These are phyloP conservation scores for Orychophragmus violaceus DNA, from an alignment of 345 rosid genomes.

Conservation along the genomic window DNA sequence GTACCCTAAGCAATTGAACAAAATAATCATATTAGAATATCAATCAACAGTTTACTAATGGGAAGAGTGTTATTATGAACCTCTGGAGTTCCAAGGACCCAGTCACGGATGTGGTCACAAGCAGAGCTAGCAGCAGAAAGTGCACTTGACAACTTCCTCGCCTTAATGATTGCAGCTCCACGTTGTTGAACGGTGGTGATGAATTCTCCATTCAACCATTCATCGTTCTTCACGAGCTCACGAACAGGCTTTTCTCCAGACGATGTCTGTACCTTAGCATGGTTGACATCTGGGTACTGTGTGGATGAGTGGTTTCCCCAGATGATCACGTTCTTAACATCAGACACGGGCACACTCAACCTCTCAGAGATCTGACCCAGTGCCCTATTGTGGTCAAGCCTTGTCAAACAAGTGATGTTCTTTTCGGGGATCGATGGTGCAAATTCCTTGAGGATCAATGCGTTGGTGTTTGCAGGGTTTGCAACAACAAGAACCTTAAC, in stretches of 20 bases:
- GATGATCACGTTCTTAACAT: constrained; percentile 88
- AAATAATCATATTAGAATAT: constrained; percentile 1
- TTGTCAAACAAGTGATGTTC: constrained; percentile 91
- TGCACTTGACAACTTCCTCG: constrained; percentile 93
- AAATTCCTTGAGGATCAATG: constrained; percentile 92
- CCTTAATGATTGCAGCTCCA: constrained; percentile 99
- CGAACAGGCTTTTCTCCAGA: constrained; percentile 71
- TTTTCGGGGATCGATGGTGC: constrained; percentile 95
- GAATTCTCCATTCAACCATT: constrained; percentile 82
- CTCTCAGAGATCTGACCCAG: constrained; percentile 95
- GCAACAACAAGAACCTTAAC: constrained; percentile 95
- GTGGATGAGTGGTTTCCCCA: constrained; percentile 99
- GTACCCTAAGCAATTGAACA: constrained; percentile 50
- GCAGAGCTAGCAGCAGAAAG: constrained; percentile 98
- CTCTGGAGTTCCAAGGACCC: constrained; percentile 99
- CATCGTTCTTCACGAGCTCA: constrained; percentile 82
- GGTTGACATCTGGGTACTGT: constrained; percentile 98
- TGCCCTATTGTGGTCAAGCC: constrained; percentile 98
- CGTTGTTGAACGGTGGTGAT: constrained; percentile 92
- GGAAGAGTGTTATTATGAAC: constrained; percentile 29
- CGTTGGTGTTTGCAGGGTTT: constrained; percentile 98
- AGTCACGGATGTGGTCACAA: constrained; percentile 96
- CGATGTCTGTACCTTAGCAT: constrained; percentile 74
- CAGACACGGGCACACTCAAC: constrained; percentile 74
- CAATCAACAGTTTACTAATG: background rate